Conservation (phyloP, 257 asterid genomes). For the Solanum etuberosum region DNA sequence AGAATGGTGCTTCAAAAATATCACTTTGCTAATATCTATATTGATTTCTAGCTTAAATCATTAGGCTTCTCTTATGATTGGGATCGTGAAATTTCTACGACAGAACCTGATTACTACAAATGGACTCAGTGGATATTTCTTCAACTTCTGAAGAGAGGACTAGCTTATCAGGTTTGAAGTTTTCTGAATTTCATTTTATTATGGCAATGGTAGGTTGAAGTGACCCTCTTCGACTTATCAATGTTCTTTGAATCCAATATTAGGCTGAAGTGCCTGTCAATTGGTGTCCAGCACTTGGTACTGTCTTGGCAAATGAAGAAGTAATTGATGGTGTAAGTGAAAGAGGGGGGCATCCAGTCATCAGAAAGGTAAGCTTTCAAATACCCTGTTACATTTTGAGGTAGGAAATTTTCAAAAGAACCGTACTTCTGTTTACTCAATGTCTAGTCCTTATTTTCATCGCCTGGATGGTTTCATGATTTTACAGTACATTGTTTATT, state of each 20-base stretch:
- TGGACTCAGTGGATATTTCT: constrained; percentile 99
- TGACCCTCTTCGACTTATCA: background rate
- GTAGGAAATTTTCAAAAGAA: background rate
- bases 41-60: constrained; percentile 63
- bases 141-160: constrained; percentile 87
- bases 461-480: constrained; percentile 69
- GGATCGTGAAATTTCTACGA: constrained; percentile 97
- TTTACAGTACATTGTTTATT: constrained; percentile 95
- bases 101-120: constrained; percentile 89
- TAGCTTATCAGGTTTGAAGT: constrained; percentile 77
- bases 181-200: background rate
- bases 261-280: constrained; percentile 99
- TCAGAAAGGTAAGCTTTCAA: constrained; percentile 59
- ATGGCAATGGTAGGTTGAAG: background rate
- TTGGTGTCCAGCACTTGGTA: constrained; percentile 99
- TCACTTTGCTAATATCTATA: constrained; percentile 16
- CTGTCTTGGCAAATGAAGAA: constrained; percentile 97
- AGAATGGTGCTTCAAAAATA: background rate
- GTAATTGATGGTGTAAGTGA: constrained; percentile 96
- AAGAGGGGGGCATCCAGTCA: constrained; percentile 98
- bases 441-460: constrained; percentile 23
- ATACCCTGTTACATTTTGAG: background rate
- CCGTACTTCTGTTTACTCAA: background rate
- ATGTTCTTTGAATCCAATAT: background rate
- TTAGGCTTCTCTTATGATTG: constrained; percentile 96